These are phyloP conservation scores for Collybia sordida DNA, from an alignment of 768 basidiomycete species.

Conservation along the genomic window DNA sequence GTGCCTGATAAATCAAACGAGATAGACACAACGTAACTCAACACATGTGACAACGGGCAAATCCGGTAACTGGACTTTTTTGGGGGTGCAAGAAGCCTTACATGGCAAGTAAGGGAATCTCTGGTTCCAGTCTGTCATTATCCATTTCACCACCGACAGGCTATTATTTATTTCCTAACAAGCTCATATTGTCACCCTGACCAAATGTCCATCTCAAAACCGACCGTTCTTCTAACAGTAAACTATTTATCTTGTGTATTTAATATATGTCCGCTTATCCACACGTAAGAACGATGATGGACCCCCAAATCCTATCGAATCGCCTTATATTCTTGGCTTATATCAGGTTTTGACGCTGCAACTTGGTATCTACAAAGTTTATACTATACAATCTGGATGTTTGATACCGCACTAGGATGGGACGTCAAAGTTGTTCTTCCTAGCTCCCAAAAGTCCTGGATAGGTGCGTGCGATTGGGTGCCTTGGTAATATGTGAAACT, in stretches of 20 bases:
- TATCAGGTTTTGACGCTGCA: slow-evolving; percentile 57
- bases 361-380: slow-evolving; percentile 47
- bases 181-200: slow-evolving; percentile 7
- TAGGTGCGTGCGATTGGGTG: slow-evolving; percentile 49
- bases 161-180: too few relatives aligned
- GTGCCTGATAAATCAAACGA: too few relatives aligned
- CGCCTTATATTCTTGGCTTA: slow-evolving; percentile 75
- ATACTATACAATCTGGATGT: not conserved
- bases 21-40: too few relatives aligned
- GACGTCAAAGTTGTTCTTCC: slow-evolving; percentile 80
- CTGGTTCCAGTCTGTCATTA: too few relatives aligned
- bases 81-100: too few relatives aligned
- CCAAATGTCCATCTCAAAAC: slow-evolving; percentile 20
- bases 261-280: not conserved
- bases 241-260: not conserved
- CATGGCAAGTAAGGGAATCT: too few relatives aligned
- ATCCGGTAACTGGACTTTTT: too few relatives aligned
- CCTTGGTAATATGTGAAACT: not conserved
- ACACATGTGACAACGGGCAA: too few relatives aligned
- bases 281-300: slow-evolving; percentile 76
- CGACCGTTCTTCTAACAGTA: slow-evolving; percentile 42
- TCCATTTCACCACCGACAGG: too few relatives aligned
- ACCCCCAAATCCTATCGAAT: slow-evolving; percentile 62
- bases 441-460: slow-evolving; percentile 85
- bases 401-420: slow-evolving; percentile 50